phyloP scores from a whole-genome alignment of 768 basidiomycete species.

The Russula foetens region DNA sequence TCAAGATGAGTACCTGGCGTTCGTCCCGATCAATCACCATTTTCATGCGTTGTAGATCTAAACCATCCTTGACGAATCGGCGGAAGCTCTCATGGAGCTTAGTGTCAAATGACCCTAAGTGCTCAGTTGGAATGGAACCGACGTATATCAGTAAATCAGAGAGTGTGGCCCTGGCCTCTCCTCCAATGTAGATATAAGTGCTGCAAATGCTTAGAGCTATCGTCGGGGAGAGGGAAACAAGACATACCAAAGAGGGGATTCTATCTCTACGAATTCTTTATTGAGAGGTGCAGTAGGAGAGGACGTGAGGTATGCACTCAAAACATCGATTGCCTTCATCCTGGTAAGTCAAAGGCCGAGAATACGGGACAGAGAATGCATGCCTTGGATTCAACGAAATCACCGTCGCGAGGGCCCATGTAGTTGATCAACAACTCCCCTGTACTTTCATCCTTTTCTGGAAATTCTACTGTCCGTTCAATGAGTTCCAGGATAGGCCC shows the following conservation, averaged over 20 bases:
- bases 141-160: constrained; percentile 71
- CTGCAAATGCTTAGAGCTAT: constrained; percentile 31
- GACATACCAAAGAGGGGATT: constrained; percentile 77
- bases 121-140: constrained; percentile 75
- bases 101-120: constrained; percentile 62
- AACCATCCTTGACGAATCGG: constrained; percentile 61
- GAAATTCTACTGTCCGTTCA: constrained; percentile 77
- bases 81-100: constrained; percentile 61
- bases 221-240: not conserved
- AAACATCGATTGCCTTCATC: constrained; percentile 67
- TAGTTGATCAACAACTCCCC: constrained; percentile 78
- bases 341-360: not conserved
- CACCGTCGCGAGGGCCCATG: constrained; percentile 66
- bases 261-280: constrained; percentile 89
- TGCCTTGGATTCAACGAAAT: constrained; percentile 68
- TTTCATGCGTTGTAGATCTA: constrained; percentile 87
- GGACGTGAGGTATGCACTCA: constrained; percentile 84
- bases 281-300: constrained; percentile 74
- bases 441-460: constrained; percentile 92
- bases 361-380: constrained; percentile 7
- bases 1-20: constrained; percentile 53
- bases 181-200: constrained; percentile 79
- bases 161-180: constrained; percentile 63
- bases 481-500: constrained; percentile 43
- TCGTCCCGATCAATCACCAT: constrained; percentile 84